Conservation (phyloP, 257 asterid genomes). For the Nemophila menziesii region DNA sequence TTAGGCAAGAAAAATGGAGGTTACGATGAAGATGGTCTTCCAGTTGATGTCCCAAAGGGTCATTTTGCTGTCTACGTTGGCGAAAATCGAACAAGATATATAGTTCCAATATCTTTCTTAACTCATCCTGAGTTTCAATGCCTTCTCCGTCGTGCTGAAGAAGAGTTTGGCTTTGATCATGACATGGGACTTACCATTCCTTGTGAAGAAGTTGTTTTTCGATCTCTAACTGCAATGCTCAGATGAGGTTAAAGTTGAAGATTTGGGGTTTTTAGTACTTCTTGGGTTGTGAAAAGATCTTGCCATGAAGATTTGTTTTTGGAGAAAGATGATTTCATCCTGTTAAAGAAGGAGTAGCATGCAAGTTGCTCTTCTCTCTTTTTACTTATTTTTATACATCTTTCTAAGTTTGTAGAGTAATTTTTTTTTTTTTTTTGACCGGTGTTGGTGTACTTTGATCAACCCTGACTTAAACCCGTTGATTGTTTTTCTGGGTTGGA, state of each 20-base stretch:
- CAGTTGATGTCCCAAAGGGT: conserved; percentile 38
- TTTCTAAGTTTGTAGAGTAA: conserved; percentile 6
- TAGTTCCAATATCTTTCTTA: conserved; percentile 34
- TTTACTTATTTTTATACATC: conserved; percentile 17
- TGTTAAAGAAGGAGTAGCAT: conserved; percentile 12
- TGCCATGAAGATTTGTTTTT: background rate
- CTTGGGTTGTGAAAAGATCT: background rate
- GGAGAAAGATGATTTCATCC: conserved; percentile 17
- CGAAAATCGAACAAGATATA: conserved; percentile 31
- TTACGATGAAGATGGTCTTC: conserved; percentile 21
- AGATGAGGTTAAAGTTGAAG: too few relatives aligned
- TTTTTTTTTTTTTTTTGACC: conserved; percentile 1
- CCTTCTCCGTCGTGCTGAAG: conserved; percentile 32
- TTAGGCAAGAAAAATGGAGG: conserved; percentile 27
- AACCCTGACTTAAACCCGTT: conserved; percentile 16
- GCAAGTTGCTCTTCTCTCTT: conserved; percentile 8
- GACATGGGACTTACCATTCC: conserved; percentile 41
- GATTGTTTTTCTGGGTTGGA: conserved; percentile 18
- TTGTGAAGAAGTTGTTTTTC: conserved; percentile 34
- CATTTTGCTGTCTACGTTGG: conserved; percentile 40
- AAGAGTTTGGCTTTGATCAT: conserved; percentile 40
- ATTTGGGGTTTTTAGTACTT: too few relatives aligned
- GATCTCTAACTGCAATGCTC: conserved; percentile 33
- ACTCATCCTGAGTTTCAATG: conserved; percentile 31
- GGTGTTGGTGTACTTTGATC: conserved; percentile 1